Evolutionary conservation across 2,329 filamentous ascomycete species (phyloP).

Genomic region (Eurotiales sp.): DNA sequence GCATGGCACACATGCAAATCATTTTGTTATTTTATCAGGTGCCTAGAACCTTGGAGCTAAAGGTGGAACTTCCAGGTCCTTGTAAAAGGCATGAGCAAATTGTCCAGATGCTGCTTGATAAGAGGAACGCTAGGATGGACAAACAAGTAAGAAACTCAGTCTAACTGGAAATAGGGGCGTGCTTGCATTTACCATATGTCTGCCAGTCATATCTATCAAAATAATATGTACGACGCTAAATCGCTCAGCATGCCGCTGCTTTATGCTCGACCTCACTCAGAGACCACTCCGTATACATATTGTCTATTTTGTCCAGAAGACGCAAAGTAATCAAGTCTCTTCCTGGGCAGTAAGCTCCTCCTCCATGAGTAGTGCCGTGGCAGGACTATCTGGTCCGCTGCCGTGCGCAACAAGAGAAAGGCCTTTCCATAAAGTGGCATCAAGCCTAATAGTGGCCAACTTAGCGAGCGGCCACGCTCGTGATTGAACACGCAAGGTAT

Average conservation of each 20-base stretch:
- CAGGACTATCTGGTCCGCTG: background rate
- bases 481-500: slow-evolving; percentile 3
- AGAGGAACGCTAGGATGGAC: background rate
- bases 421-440: slow-evolving; percentile 1
- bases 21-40: background rate
- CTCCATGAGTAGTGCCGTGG: background rate
- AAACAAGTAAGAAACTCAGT: too few species aligned
- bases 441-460: background rate
- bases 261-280: too few species aligned
- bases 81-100: background rate
- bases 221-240: too few species aligned
- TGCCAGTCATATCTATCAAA: too few species aligned
- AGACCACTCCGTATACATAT: too few species aligned
- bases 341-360: background rate
- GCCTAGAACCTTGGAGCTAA: background rate
- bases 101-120: background rate
- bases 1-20: background rate
- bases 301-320: background rate
- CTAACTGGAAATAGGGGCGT: too few species aligned
- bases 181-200: too few species aligned
- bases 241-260: too few species aligned
- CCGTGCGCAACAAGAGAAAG: background rate
- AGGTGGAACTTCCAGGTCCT: background rate
- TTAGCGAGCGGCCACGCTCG: slow-evolving; percentile 3
- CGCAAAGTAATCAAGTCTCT: background rate